Conservation (phyloP, 1,139 yeast species). For the Lodderomyces oxycetoniae region DNA sequence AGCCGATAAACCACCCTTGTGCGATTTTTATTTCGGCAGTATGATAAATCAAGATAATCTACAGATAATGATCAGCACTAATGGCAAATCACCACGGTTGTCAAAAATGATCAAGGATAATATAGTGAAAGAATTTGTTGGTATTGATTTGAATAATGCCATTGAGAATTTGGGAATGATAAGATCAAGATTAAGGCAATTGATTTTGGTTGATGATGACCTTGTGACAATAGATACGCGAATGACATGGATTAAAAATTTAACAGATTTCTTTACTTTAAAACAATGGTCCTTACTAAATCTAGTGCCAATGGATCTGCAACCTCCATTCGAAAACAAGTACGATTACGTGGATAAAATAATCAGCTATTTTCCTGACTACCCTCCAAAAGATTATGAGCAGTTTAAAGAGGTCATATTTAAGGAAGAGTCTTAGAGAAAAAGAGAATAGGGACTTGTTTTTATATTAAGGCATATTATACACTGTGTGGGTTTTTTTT, state of each 20-base stretch:
- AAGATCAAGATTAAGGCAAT: constrained; percentile 47
- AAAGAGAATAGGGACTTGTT: background rate
- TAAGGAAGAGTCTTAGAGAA: constrained; percentile 1
- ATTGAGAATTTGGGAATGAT: constrained; percentile 60
- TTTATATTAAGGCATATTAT: no score
- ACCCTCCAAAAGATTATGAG: constrained; percentile 36
- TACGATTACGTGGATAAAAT: constrained; percentile 24
- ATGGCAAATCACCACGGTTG: constrained; percentile 77
- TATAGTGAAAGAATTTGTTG: constrained; percentile 42
- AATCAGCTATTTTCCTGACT: constrained; percentile 35
- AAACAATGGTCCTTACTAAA: constrained; percentile 55
- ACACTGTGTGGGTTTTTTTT: no score
- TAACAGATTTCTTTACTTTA: constrained; percentile 59
- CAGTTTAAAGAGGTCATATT: constrained; percentile 21
- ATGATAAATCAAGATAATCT: constrained; percentile 72
- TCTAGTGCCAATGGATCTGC: constrained; percentile 12
- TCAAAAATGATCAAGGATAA: constrained; percentile 61
- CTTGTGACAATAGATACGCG: constrained; percentile 52
- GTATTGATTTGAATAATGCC: constrained; percentile 48
- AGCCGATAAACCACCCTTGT: constrained; percentile 77
- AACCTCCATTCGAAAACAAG: constrained; percentile 13
- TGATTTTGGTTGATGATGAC: constrained; percentile 42
- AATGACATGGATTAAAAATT: constrained; percentile 67
- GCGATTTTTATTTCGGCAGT: constrained; percentile 85
- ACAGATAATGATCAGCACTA: constrained; percentile 79